These are phyloP conservation scores for Lecanicillium sp. DNA, from an alignment of 2,329 filamentous ascomycete genomes.

Conservation along the genomic window DNA sequence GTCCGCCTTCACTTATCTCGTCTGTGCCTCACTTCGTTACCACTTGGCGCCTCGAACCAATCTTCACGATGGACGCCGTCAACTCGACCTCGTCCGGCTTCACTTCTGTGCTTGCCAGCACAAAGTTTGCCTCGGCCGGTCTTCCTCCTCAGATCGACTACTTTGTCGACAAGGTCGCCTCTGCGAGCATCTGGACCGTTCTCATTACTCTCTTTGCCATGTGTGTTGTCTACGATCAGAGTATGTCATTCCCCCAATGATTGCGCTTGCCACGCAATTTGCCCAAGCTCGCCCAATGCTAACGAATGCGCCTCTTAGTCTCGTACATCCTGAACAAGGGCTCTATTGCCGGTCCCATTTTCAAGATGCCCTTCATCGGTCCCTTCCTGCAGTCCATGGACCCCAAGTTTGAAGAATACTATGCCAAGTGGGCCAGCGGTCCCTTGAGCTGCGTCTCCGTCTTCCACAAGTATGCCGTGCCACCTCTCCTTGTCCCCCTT, in stretches of 20 bases:
- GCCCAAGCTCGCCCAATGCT: constrained; percentile 8
- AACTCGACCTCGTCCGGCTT: constrained; percentile 61
- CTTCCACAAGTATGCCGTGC: constrained; percentile 79
- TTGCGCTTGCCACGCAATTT: neutral
- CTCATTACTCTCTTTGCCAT: constrained; percentile 61
- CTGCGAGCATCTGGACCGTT: constrained; percentile 52
- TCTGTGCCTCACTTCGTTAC: no score
- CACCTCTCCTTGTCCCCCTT: neutral
- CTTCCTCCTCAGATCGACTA: constrained; percentile 48
- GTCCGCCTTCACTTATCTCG: neutral
- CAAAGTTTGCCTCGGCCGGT: constrained; percentile 39
- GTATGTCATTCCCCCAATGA: constrained; percentile 43
- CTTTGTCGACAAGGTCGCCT: constrained; percentile 46
- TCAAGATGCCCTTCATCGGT: constrained; percentile 84
- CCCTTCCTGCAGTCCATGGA: constrained; percentile 89
- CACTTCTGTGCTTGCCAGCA: constrained; percentile 58
- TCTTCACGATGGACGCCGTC: constrained; percentile 39
- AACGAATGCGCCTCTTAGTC: constrained; percentile 38
- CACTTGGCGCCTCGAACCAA: constrained; percentile 1
- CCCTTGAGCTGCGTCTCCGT: constrained; percentile 94
- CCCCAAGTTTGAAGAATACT: constrained; percentile 85
- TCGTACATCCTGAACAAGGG: constrained; percentile 70
- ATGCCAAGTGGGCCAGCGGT: constrained; percentile 85
- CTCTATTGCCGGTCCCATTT: constrained; percentile 63
- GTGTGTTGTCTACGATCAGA: constrained; percentile 79